Evolutionary conservation across 371 early-diverging fungal genomes (phyloP).

Genomic region (Rhizomucor pusillus): DNA sequence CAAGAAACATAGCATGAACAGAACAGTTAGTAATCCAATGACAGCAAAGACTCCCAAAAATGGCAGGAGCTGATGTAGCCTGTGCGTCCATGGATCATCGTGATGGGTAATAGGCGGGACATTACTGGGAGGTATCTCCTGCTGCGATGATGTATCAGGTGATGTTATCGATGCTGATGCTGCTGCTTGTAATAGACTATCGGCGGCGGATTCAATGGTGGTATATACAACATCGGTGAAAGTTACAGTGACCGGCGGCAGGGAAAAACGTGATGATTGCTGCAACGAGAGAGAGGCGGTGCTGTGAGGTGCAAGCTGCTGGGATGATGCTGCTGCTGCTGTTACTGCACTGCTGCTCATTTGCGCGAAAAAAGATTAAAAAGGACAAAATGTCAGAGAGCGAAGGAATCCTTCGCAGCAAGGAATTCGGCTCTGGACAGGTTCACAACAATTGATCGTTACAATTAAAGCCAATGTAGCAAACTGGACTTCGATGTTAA

Average conservation of each 20-base stretch:
- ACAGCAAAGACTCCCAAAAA: conserved; percentile 34
- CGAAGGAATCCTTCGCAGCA: conserved; percentile 5
- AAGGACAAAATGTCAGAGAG: conserved; percentile 4
- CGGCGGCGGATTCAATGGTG: conserved; percentile 1
- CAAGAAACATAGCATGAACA: conserved; percentile 20
- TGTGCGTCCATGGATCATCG: conserved; percentile 5
- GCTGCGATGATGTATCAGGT: too few species aligned
- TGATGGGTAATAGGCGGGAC: not conserved
- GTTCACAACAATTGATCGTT: conserved; percentile 8
- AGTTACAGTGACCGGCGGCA: conserved; percentile 11
- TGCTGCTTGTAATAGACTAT: too few species aligned
- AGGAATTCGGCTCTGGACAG: too few species aligned
- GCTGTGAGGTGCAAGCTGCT: not conserved
- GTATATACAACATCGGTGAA: conserved; percentile 8
- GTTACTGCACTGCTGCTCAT: too few species aligned
- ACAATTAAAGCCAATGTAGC: too few species aligned
- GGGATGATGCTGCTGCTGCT: too few species aligned
- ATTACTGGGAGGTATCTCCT: too few species aligned
- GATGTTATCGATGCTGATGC: not conserved
- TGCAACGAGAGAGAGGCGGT: not conserved
- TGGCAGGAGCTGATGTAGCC: conserved; percentile 19
- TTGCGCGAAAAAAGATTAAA: too few species aligned
- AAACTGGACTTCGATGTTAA: conserved; percentile 10
- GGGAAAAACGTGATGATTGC: not conserved
- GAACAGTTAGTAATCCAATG: conserved; percentile 25